Percentiles rank a stretch among this genome's conserved stretches.
Conservation (phyloP, 2,329 filamentous ascomycete genomes). For the Alternaria sp. region DNA sequence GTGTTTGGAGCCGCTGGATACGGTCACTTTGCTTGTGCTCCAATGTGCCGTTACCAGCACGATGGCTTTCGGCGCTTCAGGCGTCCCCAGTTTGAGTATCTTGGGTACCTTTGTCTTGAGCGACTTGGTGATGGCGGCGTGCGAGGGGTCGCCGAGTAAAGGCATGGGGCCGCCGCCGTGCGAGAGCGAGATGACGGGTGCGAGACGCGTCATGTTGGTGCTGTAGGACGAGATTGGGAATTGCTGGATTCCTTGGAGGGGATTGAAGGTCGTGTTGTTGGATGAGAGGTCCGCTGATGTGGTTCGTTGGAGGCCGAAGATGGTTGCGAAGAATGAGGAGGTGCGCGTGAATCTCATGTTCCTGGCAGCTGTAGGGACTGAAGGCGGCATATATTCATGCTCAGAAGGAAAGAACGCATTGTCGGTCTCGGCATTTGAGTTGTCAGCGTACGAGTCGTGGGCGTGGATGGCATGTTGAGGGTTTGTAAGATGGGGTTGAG, state of each 20-base stretch:
- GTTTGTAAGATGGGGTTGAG: slow-evolving; percentile 23
- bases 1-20: slow-evolving; percentile 59
- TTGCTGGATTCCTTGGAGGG: slow-evolving; percentile 33
- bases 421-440: slow-evolving; percentile 12
- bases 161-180: slow-evolving; percentile 62
- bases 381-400: neutral
- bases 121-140: slow-evolving; percentile 59
- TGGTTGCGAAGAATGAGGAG: slow-evolving; percentile 18
- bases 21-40: slow-evolving; percentile 57
- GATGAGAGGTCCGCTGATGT: slow-evolving; percentile 9
- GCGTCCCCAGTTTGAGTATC: slow-evolving; percentile 61
- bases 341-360: slow-evolving; percentile 26
- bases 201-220: slow-evolving; percentile 42
- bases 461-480: slow-evolving; percentile 1
- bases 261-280: slow-evolving; percentile 32
- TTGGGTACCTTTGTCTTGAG: slow-evolving; percentile 61
- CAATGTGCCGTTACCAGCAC: slow-evolving; percentile 66
- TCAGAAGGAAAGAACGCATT: neutral
- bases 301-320: slow-evolving; percentile 10
- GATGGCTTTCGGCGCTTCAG: slow-evolving; percentile 59
- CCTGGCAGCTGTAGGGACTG: neutral
- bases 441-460: neutral
- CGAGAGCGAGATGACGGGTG: slow-evolving; percentile 49
- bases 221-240: slow-evolving; percentile 30
- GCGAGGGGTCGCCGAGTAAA: slow-evolving; percentile 61